Conservation (phyloP, 2,329 filamentous ascomycete genomes). For the Stagonosporopsis chrysanthemi region DNA sequence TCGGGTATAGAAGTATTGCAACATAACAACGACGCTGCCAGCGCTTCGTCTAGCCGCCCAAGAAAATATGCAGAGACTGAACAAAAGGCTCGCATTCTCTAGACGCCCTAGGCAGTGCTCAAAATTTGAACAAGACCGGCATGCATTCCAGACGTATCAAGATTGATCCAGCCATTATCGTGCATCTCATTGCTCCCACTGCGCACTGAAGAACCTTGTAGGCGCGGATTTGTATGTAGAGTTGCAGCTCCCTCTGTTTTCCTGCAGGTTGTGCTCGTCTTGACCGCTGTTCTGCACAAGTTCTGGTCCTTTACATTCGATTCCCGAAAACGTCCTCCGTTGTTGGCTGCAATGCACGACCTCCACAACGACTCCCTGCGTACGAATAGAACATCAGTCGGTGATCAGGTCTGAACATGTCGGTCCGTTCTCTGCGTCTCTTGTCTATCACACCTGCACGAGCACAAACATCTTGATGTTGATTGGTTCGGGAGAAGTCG, state of each 20-base stretch:
- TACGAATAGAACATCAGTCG: not conserved
- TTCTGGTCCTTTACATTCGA: not conserved
- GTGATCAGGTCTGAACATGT: not conserved
- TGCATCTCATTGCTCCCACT: not conserved
- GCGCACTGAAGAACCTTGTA: not conserved
- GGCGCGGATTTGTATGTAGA: not conserved
- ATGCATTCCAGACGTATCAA: not conserved
- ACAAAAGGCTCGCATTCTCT: not conserved
- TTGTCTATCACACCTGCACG: not conserved
- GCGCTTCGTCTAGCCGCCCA: not conserved
- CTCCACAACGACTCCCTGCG: not conserved
- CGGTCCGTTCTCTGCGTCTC: not conserved
- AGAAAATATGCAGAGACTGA: not conserved
- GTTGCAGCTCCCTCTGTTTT: not conserved
- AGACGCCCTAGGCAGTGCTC: not conserved
- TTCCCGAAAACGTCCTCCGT: conserved; percentile 3
- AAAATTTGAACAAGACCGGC: not conserved
- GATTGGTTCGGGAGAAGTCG: conserved; percentile 6
- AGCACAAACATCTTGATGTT: not conserved
- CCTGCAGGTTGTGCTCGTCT: not conserved
- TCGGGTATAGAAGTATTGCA: conserved; percentile 45
- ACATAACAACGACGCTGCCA: conserved; percentile 24
- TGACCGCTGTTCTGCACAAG: conserved; percentile 20
- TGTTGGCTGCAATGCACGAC: conserved; percentile 5
- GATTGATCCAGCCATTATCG: not conserved